Percentiles rank a stretch among this genome's conserved stretches.
Evolutionary conservation across 1,139 yeast genomes (phyloP).

Genomic region (Taiozyma sp.): DNA sequence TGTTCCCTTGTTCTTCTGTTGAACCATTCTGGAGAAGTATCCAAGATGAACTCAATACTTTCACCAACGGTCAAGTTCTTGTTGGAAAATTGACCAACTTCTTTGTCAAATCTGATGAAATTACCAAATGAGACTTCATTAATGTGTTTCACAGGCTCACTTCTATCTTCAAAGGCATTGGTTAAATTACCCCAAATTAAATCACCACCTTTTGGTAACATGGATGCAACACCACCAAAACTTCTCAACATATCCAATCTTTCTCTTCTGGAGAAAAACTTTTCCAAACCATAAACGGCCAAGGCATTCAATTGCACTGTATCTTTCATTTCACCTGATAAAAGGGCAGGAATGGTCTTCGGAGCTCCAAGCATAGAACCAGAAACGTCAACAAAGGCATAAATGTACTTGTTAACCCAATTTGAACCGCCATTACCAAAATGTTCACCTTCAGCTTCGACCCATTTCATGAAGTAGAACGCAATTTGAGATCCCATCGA

Average conservation of each 20-base stretch:
- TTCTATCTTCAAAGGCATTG: conserved; percentile 25
- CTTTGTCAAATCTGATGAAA: conserved; percentile 60
- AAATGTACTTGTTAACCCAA: conserved; percentile 86
- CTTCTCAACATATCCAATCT: conserved; percentile 78
- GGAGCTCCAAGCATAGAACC: conserved; percentile 93
- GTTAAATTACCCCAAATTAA: conserved; percentile 71
- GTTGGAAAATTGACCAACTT: conserved; percentile 35
- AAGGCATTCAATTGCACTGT: conserved; percentile 89
- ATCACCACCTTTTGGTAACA: conserved; percentile 95
- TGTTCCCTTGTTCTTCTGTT: conserved; percentile 54
- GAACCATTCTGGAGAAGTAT: conserved; percentile 74
- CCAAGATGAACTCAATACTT: conserved; percentile 59
- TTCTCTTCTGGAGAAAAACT: conserved; percentile 85
- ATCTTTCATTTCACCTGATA: conserved; percentile 97
- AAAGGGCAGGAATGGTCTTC: conserved; percentile 81
- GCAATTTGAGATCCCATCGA: conserved; percentile 95
- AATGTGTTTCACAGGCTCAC: conserved; percentile 1
- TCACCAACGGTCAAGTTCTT: conserved; percentile 59
- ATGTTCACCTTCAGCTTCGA: conserved; percentile 71
- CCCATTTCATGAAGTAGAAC: conserved; percentile 92
- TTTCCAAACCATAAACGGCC: conserved; percentile 92
- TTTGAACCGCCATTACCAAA: conserved; percentile 83
- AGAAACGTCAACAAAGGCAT: conserved; percentile 76
- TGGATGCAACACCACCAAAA: conserved; percentile 92
- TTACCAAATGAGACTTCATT: conserved; percentile 55